Evolutionary conservation across 345 rosid species (phyloP), one percentile per base, ranked within the genome.

Genomic region (Laguncularia racemosa): DNA sequence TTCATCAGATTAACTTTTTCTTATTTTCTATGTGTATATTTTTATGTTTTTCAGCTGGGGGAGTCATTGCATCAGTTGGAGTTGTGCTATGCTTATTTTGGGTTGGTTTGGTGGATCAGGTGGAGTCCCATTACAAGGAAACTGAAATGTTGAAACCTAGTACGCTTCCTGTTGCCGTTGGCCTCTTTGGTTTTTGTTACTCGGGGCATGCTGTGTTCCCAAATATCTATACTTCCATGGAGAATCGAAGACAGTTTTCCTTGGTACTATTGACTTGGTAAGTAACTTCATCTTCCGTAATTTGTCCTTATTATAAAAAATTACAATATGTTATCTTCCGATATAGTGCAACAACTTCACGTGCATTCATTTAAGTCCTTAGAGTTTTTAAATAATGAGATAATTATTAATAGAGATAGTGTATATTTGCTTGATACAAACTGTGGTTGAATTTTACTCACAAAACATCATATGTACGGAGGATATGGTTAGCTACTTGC

Each of bases 131-230:
- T 58, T 79, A 76, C 83, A 73, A 78, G 70, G 95, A 91, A 63
- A 74, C 85, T 20, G 44, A 79, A 16, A 56, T 62, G 7, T 62
- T 93, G 15, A 85, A 87, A 64, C 73, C 87, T 13, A 55, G 84
- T 46, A 83, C 84, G 40, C 73, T 87, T 64, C 97, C 99, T 9
- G 97, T 93, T 17, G 95, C 99, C 33, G 72, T 93, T 61, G 99
- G 99, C 13, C 95, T 89, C 40, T 93, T 86, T 16, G 97, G 99
- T 52, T 93, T 73, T 69, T 87, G 96, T 68, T 93, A 86, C 69
- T 93, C 99, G 3, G 99, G 99, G 61, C 99, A 93, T 69, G 99
- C 99, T 52, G 90, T 93, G 50, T 93, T 93, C 53, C 97, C 99
- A 2, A 93, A 93, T 67, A 89, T 93, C 53, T 93, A 93, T 65